phyloP scores from a whole-genome alignment of 257 asterid species.

The Solanum virginianum region DNA sequence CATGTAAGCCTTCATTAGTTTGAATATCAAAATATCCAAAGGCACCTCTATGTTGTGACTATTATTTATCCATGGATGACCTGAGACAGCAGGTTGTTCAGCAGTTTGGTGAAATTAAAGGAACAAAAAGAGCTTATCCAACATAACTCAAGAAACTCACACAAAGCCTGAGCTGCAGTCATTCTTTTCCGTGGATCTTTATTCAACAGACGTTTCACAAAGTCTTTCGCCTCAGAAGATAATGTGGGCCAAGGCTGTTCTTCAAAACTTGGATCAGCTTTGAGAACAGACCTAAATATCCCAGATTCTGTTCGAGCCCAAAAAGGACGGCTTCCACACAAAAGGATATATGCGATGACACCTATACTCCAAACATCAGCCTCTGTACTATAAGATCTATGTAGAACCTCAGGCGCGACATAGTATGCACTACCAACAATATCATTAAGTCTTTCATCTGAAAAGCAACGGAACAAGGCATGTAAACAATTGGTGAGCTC shows the following conservation, averaged over 20 bases:
- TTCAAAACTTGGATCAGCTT: constrained; percentile 81
- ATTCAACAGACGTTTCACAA: constrained; percentile 59
- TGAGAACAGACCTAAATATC: constrained; percentile 77
- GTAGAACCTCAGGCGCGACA: constrained; percentile 96
- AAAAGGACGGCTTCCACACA: constrained; percentile 90
- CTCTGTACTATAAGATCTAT: constrained; percentile 79
- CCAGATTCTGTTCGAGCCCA: constrained; percentile 98
- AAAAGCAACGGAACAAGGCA: neutral
- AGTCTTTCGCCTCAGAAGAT: constrained; percentile 75
- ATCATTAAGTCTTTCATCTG: constrained; percentile 92
- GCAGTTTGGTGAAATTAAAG: neutral
- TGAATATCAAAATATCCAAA: constrained; percentile 64
- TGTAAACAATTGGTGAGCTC: neutral
- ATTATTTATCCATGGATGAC: constrained; percentile 87
- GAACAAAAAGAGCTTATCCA: neutral
- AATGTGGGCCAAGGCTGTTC: constrained; percentile 87
- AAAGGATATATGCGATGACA: constrained; percentile 67
- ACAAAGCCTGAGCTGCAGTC: constrained; percentile 92
- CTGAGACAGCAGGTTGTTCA: constrained; percentile 30
- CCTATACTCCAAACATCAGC: constrained; percentile 98
- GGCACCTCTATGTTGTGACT: constrained; percentile 46
- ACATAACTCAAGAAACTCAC: constrained; percentile 28
- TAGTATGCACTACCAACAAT: constrained; percentile 96
- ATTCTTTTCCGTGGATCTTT: constrained; percentile 93
- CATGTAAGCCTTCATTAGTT: constrained; percentile 84